Evolutionary conservation across 2,329 filamentous ascomycete genomes (phyloP), one percentile per base, ranked within the genome.

Genomic region (Chrysoporthe cubensis): DNA sequence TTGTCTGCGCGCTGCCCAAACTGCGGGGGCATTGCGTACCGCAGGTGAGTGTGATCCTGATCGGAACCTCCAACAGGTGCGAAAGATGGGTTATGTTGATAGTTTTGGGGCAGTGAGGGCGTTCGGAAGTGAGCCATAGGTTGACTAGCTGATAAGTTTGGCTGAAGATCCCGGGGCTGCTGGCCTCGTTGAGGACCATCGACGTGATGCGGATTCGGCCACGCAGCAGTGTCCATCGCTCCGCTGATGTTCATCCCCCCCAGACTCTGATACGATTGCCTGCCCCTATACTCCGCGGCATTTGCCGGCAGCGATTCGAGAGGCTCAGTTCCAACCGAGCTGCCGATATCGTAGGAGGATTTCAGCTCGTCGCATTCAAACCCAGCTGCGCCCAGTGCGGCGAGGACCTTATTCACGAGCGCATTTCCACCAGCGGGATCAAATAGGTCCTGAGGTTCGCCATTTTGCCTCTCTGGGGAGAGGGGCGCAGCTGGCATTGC

Each of bases 401-500:
- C 13, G 34, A 60, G 37, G 4, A 60, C 6, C n/a, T 42, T 40
- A 18, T 40, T 60, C 13, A 44, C 13, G 26, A 7, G 4, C 37
- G 5, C 37, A 40, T 44, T 34, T 3, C 37, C 18, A 21, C n/a
- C 34, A 60, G 57, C 7, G 37, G 57, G 57, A 21, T 60, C 37
- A 60, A 60, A 43, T 60, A 60, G 16, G 40, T 42, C 37, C 37
- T 44, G 34, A 26, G 57, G 57, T 13, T 60, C 57, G 40, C 57
- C 57, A 60, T 60, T 43, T 21, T 60, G 37, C 34, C 34, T 43
- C 13, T 60, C 57, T 60, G 57, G 57, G n/a, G 57, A 43, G 2
- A 43, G 57, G 1, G 62, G 40, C 42, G 40, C 26, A 48, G 62
- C 40, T 43, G 62, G 40, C 50, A 32, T 69, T 14, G 66, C 64